Percentiles rank a stretch among this genome's conserved stretches.
Conservation (phyloP, 805 yeast species). For the Ogataea nonfermentans region DNA sequence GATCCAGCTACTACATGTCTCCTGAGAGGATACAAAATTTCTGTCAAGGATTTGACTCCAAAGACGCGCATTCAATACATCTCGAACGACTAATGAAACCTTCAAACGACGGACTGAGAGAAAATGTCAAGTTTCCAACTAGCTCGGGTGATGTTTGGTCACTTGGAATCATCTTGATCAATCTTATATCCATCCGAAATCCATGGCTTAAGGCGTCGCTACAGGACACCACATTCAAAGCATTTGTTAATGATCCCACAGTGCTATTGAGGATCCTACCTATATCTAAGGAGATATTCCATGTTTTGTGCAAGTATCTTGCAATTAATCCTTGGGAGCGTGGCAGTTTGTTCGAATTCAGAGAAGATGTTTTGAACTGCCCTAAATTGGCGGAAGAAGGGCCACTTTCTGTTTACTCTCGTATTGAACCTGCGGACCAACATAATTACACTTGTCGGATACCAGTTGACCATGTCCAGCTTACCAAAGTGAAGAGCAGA, state of each 20-base stretch:
- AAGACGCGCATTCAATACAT: slow-evolving; percentile 34
- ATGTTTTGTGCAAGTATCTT: slow-evolving; percentile 45
- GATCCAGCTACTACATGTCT: slow-evolving; percentile 89
- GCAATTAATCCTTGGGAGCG: slow-evolving; percentile 49
- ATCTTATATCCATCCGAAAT: slow-evolving; percentile 77
- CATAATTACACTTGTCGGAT: slow-evolving; percentile 31
- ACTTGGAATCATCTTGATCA: slow-evolving; percentile 74
- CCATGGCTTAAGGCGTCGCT: slow-evolving; percentile 86
- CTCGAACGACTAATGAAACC: slow-evolving; percentile 27
- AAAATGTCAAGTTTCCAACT: slow-evolving; percentile 53
- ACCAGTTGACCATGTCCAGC: slow-evolving; percentile 36
- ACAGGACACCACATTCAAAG: slow-evolving; percentile 62
- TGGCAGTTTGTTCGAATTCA: slow-evolving; percentile 39
- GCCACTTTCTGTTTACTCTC: slow-evolving; percentile 33
- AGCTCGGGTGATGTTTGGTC: slow-evolving; percentile 86
- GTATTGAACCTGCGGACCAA: slow-evolving; percentile 28
- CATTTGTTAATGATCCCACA: slow-evolving; percentile 53
- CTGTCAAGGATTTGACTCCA: slow-evolving; percentile 35
- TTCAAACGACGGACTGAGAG: slow-evolving; percentile 23
- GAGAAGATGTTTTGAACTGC: slow-evolving; percentile 37
- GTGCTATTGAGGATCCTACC: slow-evolving; percentile 70
- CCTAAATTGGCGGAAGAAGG: slow-evolving; percentile 32
- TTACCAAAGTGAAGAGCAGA: slow-evolving; percentile 30
- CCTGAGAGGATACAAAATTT: slow-evolving; percentile 66
- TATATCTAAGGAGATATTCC: slow-evolving; percentile 59